Conservation (phyloP, 441 rosid genomes). For the Brassica hybrid region DNA sequence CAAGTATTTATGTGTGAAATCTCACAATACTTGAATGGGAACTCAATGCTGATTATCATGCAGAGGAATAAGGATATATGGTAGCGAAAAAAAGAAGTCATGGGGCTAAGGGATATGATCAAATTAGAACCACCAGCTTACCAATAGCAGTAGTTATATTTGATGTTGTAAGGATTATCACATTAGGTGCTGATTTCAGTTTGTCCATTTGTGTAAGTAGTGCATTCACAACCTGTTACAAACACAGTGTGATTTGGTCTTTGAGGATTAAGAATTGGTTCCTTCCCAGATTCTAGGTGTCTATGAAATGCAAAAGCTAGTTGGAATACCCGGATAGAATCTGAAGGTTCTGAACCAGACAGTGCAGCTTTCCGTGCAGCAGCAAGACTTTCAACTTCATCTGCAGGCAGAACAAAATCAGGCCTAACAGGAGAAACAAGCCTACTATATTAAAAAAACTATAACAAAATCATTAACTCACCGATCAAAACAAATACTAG, state of each 20-base stretch:
- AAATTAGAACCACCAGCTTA: constrained; percentile 44
- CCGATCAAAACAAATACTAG: constrained; percentile 98
- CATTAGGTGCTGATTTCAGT: constrained; percentile 90
- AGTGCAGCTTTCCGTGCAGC: constrained; percentile 96
- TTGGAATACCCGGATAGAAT: constrained; percentile 80
- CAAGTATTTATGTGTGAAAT: constrained; percentile 20
- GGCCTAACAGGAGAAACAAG: constrained; percentile 36
- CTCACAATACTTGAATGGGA: background rate
- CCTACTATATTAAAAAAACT: constrained; percentile 8
- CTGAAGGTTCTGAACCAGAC: constrained; percentile 99
- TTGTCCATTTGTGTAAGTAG: constrained; percentile 96
- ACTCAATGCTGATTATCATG: constrained; percentile 11
- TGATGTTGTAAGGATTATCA: constrained; percentile 88
- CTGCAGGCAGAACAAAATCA: constrained; percentile 54
- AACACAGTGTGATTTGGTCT: constrained; percentile 29
- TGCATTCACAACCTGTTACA: constrained; percentile 91
- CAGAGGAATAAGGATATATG: background rate
- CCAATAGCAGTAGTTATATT: constrained; percentile 98
- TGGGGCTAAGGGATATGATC: constrained; percentile 12
- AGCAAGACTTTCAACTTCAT: constrained; percentile 99
- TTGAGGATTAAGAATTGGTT: constrained; percentile 6
- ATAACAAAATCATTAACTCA: constrained; percentile 51
- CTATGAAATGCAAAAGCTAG: constrained; percentile 19
- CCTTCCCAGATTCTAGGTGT: background rate
- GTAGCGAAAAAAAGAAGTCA: background rate